Conservation (phyloP, 129 eudicot species). For the Cynara cardunculus region DNA sequence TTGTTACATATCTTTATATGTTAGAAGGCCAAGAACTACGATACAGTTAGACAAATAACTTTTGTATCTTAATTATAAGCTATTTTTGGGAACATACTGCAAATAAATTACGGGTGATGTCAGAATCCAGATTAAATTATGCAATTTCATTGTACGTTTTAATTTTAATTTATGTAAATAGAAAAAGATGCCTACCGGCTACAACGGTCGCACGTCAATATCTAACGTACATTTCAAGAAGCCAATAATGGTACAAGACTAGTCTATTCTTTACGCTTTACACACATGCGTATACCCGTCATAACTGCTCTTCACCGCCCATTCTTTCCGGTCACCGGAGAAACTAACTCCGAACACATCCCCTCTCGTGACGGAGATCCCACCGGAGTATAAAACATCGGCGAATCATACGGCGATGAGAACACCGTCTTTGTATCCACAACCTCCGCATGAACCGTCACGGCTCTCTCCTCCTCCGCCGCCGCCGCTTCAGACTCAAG, state of each 20-base stretch:
- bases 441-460: conserved; percentile 9
- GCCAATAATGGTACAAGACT: not conserved
- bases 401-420: conserved; percentile 61
- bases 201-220: not conserved
- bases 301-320: conserved; percentile 11
- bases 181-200: too few relatives aligned
- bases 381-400: conserved; percentile 57
- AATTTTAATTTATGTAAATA: too few relatives aligned
- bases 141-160: too few relatives aligned
- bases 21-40: too few relatives aligned
- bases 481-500: conserved; percentile 17
- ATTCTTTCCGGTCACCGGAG: conserved; percentile 16
- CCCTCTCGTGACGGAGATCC: conserved; percentile 48
- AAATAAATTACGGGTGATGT: too few relatives aligned
- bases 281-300: conserved; percentile 4
- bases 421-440: conserved; percentile 35
- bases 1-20: too few relatives aligned
- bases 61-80: too few relatives aligned
- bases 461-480: not conserved
- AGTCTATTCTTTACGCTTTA: not conserved
- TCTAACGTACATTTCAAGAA: conserved; percentile 1
- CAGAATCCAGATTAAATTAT: too few relatives aligned
- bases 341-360: conserved; percentile 13
- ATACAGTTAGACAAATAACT: too few relatives aligned
- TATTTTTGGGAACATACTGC: too few relatives aligned